phyloP scores from a whole-genome alignment of 108 stramenopile species.

The Discostella stelligeroides region DNA sequence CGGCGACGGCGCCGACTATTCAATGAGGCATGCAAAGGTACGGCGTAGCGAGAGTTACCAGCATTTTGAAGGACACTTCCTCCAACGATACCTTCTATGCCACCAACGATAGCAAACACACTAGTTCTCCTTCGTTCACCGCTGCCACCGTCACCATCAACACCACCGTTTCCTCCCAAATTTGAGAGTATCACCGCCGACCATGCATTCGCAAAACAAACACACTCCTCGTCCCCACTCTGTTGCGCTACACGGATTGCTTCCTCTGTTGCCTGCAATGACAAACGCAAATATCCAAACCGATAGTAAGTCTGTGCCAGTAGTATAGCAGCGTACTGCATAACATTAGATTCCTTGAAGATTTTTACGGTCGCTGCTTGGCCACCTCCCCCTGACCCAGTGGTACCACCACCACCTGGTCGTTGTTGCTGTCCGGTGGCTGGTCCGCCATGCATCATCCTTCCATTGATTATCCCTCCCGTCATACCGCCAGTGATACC shows the following conservation, averaged over 20 bases:
- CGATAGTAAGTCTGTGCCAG: slow-evolving; percentile 72
- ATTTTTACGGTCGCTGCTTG: slow-evolving; percentile 7
- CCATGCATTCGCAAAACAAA: slow-evolving; percentile 83
- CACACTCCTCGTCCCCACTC: slow-evolving; percentile 83
- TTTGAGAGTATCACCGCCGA: slow-evolving; percentile 43
- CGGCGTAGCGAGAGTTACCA: slow-evolving; percentile 4
- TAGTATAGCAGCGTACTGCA: slow-evolving; percentile 85
- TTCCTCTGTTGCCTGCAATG: slow-evolving; percentile 86
- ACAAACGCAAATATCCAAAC: slow-evolving; percentile 76
- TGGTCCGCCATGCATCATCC: neutral
- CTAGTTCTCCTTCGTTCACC: slow-evolving; percentile 15
- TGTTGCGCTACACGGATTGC: slow-evolving; percentile 94
- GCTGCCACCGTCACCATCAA: neutral
- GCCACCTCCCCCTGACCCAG: slow-evolving; percentile 3
- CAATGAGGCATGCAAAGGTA: neutral
- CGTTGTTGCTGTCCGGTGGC: slow-evolving; percentile 3
- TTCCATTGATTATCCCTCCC: slow-evolving; percentile 16
- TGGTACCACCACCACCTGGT: slow-evolving; percentile 2
- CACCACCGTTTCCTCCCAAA: neutral
- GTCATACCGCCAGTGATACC: slow-evolving; percentile 33
- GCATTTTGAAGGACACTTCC: neutral
- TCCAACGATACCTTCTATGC: neutral
- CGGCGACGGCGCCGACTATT: neutral
- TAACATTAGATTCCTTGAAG: slow-evolving; percentile 53
- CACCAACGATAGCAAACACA: slow-evolving; percentile 27